Base-by-base conservation (phyloP, 2,329 filamentous ascomycete genomes). In the Sarocladium kiliense region DNA sequence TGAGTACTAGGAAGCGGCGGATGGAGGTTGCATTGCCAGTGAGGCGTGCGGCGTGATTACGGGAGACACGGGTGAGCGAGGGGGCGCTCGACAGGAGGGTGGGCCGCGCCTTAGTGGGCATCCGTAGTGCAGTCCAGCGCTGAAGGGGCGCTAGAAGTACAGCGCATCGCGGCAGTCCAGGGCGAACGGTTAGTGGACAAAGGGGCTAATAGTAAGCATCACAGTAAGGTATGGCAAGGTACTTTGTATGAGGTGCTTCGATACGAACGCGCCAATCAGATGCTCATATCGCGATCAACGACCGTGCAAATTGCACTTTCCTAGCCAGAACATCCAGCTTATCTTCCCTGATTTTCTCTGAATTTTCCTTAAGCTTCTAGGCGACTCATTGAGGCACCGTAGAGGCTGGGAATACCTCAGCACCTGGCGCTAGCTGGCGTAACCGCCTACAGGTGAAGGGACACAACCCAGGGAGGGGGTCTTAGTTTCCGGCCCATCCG, bases 401-500 rank as follows among this genome's bases (percentile, higher is more conserved):
- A 23, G 14, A 44, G 14, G 44, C 25, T 30, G 25, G 44, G 25
- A 30, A 30, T 47, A 27, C 23, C 25, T 47, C 7, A 18, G 16
- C n/a, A 47, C 16, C 44, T 47, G 44, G 25, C 44, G 14, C 44
- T 47, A 47, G 21, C 25, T 27, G 21, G 3, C 14, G 25, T 30
- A n/a, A 30, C 44, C 23, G 44, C 25, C 44, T 30, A 14, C 11
- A 47, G 25, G 44, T 5, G 25, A 30, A 23, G 39, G n/a, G 36
- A 39, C 14, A 18, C 41, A n/a, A 27, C 9, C 3, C 14, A 49
- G 44, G 44, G 44, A 49, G 44, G 47, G 47, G 47, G 47, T 51
- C 47, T 51, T 51, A 51, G 47, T 51, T 34, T 51, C 47, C 47
- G 47, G 47, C 27, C 47, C 47, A 51, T 51, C 47, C 47, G 47